A percentile compares a stretch with the other conserved stretches of the same genome.
These are phyloP conservation scores for Salix suchowensis DNA, from an alignment of 345 rosid genomes.

Conservation along the genomic window DNA sequence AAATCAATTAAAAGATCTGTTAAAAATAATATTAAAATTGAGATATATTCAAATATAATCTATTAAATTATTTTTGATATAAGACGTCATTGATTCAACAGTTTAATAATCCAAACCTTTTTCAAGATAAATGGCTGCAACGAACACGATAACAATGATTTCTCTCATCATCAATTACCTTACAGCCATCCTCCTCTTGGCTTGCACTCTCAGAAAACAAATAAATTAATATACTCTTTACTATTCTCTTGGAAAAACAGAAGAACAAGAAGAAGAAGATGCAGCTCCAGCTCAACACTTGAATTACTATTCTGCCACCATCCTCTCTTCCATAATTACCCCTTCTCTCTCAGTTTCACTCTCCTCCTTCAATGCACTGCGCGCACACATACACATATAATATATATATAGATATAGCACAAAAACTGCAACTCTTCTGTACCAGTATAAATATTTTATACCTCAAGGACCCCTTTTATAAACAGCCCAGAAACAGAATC, in stretches of 20 bases:
- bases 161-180: background rate
- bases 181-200: background rate
- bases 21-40: no score
- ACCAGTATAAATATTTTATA: background rate
- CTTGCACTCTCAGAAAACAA: background rate
- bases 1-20: no score
- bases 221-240: background rate
- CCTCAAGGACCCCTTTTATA: background rate
- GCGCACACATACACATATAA: background rate
- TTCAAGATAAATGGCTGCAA: no score
- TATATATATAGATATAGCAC: background rate
- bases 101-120: no score
- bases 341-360: background rate
- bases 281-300: background rate
- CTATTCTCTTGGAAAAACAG: background rate
- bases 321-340: constrained; percentile 12
- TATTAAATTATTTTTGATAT: no score
- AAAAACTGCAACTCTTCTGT: background rate
- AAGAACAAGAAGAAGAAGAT: no score
- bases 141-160: no score
- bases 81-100: no score
- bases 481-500: background rate
- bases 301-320: constrained; percentile 33
- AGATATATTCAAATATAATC: no score
- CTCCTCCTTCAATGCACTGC: constrained; percentile 6